Evolutionary conservation across 495 filamentous ascomycete species (phyloP).

Genomic region (Neurospora tetrasperma): DNA sequence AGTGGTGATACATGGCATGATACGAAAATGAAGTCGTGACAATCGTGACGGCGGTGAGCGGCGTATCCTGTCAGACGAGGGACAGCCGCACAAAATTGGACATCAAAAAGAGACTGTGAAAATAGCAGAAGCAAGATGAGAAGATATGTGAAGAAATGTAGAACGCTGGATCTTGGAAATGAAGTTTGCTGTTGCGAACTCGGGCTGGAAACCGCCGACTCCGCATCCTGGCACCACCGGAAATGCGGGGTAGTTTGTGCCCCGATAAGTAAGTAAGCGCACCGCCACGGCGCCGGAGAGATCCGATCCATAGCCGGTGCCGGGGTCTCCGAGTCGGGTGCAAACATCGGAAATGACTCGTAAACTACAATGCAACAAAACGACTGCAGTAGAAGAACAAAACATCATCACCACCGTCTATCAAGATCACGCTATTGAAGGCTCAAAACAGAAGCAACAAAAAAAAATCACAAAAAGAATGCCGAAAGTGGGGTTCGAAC

Average conservation of each 20-base stretch:
- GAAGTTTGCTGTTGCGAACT: not conserved
- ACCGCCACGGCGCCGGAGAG: not conserved
- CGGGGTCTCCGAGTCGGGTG: not conserved
- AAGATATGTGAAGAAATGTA: too few relatives aligned
- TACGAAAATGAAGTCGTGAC: not conserved
- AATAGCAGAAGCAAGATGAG: too few relatives aligned
- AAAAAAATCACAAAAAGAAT: not conserved
- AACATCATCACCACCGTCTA: too few relatives aligned
- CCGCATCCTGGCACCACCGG: not conserved
- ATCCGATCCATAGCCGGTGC: not conserved
- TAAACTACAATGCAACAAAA: not conserved
- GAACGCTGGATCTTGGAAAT: too few relatives aligned
- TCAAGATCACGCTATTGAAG: too few relatives aligned
- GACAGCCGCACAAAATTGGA: not conserved
- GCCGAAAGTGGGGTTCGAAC: constrained; percentile 1
- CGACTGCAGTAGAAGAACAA: not conserved
- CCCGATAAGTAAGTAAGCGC: not conserved
- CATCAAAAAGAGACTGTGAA: too few relatives aligned
- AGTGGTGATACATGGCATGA: not conserved
- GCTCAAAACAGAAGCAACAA: not conserved
- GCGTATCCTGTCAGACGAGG: not conserved
- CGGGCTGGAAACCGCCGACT: not conserved
- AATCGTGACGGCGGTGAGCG: not conserved
- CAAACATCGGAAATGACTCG: not conserved
- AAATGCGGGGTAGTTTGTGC: not conserved